A percentile compares a stretch with the other conserved stretches of the same genome.
These are phyloP conservation scores for Scenedesmus sp. DNA, from an alignment of 163 green algal species.

Conservation along the genomic window DNA sequence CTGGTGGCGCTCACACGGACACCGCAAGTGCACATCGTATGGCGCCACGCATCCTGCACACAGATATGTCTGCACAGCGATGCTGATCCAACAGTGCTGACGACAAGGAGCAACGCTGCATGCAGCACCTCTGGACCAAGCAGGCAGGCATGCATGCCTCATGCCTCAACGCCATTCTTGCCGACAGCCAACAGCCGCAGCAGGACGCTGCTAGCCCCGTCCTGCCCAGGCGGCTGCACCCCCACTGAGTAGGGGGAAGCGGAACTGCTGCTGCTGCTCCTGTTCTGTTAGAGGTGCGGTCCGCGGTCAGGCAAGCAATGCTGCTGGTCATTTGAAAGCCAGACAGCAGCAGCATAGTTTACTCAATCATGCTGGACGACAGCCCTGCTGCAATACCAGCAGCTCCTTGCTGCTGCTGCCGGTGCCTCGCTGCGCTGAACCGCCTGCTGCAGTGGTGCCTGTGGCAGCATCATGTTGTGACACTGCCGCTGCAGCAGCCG, in stretches of 20 bases:
- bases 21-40: neutral
- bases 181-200: constrained; percentile 34
- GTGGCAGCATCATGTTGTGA: neutral
- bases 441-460: neutral
- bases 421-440: neutral
- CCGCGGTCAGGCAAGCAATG: constrained; percentile 12
- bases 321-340: neutral
- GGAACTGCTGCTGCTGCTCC: no score
- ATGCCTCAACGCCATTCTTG: neutral
- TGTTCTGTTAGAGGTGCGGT: neutral
- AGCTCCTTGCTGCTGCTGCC: neutral
- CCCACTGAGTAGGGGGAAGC: no score
- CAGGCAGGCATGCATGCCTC: neutral
- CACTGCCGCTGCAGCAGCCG: neutral
- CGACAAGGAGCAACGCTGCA: no score
- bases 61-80: no score
- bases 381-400: neutral
- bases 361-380: neutral
- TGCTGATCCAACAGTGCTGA: no score
- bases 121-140: no score
- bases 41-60: neutral
- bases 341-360: neutral
- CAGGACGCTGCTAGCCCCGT: neutral
- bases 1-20: neutral
- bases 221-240: neutral